Evolutionary conservation across 169 alveolate genomes (phyloP), one percentile per base, ranked within the genome.

Genomic region (Eimeria maxima): DNA sequence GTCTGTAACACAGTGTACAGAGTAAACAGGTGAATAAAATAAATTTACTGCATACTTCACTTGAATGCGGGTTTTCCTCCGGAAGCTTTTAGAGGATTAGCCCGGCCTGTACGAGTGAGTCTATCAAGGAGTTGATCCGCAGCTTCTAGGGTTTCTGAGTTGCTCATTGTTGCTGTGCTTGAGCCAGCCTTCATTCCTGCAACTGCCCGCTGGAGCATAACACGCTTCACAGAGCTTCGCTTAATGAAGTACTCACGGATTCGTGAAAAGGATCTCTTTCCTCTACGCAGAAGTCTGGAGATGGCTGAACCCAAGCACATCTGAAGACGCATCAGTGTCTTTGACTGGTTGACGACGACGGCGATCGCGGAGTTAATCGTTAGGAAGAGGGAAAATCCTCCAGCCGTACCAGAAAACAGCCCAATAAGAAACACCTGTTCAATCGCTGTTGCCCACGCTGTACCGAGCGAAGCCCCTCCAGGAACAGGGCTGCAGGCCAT

Each of bases 401-500:
- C 94, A 44, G 84, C 80, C 42, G 94, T 83, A 18, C 96, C 96
- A 22, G 96, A 47, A 63, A 81, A 94, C 65, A 94, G 71, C 53
- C 96, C 96, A 33, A 94, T 89, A 20, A 74, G 92, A 53, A 94
- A 94, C 73, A 94, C 96, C 18, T 94, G 94, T 29, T 89, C 81
- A 29, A 94, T 45, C 60, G 96, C 96, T 33, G 96, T 74, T 33
- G 53, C 67, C 90, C 81, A 38, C 45, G 96, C 80, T 3, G 78
- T 81, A 69, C 47, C 80, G 27, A 94, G 80, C 8, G 80, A 53
- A 24, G 89, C 89, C 22, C 94, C 81, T 27, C 96, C 94, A 44
- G 96, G 83, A 14, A 84, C 96, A 14, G 89, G 76, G 53, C 24
- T 73, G 94, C 96, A 94, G 81, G 96, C 96, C 94, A 94, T 65